A percentile compares a stretch with the other conserved stretches of the same genome.
These are phyloP conservation scores for Candida silvicultrix DNA, from an alignment of 805 yeast species.

Conservation along the genomic window DNA sequence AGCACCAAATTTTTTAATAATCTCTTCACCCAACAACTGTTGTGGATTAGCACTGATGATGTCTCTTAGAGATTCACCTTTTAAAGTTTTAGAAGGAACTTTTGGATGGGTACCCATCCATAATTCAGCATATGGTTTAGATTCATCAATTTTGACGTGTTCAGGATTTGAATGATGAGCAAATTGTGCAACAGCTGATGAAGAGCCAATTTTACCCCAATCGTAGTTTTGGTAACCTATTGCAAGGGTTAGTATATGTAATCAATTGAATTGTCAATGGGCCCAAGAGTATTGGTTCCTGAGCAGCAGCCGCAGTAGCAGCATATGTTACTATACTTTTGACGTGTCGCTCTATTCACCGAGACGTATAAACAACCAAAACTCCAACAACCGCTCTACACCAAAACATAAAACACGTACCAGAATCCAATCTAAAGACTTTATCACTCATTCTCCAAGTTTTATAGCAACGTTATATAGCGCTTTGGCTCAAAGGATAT, in stretches of 20 bases:
- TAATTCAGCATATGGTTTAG: slow-evolving; percentile 89
- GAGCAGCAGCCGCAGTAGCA: too few species aligned
- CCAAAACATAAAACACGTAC: too few species aligned
- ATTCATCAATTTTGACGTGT: slow-evolving; percentile 52
- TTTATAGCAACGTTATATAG: not conserved
- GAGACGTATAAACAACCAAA: not conserved
- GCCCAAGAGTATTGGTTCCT: too few species aligned
- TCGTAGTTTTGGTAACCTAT: slow-evolving; percentile 73
- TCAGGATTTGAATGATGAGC: slow-evolving; percentile 65
- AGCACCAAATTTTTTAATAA: slow-evolving; percentile 62
- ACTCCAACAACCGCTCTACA: too few species aligned
- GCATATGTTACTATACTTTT: too few species aligned
- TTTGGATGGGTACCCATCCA: slow-evolving; percentile 99
- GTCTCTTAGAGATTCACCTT: slow-evolving; percentile 59
- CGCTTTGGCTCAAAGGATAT: too few species aligned
- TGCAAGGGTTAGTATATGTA: not conserved
- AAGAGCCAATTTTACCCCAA: slow-evolving; percentile 82
- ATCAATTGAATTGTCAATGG: too few species aligned
- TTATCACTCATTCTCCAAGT: slow-evolving; percentile 23
- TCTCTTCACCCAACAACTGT: slow-evolving; percentile 47
- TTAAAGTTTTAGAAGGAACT: slow-evolving; percentile 66
- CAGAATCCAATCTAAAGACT: slow-evolving; percentile 35
- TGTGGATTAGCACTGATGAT: slow-evolving; percentile 56
- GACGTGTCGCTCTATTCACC: not conserved
- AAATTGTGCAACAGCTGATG: slow-evolving; percentile 85